Conservation (phyloP, 768 basidiomycete species). For the Scleroderma bovista region DNA sequence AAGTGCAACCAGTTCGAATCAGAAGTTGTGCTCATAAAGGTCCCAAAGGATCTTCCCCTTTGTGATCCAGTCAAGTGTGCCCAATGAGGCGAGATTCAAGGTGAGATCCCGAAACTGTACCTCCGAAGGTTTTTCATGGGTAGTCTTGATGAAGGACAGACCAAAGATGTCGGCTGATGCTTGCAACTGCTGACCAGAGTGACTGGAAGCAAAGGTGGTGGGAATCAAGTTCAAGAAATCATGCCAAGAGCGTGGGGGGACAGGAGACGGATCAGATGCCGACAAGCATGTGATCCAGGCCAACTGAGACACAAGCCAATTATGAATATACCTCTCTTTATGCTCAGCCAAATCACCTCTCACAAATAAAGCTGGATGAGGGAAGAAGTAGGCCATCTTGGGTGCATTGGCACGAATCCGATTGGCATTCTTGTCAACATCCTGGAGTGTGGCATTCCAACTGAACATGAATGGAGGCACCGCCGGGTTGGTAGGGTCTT, state of each 20-base stretch:
- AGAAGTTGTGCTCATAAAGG: constrained; percentile 12
- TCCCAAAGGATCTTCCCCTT: constrained; percentile 13
- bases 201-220: not conserved
- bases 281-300: not conserved
- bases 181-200: not conserved
- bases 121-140: too few relatives aligned
- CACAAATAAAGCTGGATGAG: not conserved
- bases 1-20: constrained; percentile 13
- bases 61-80: not conserved
- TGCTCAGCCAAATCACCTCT: not conserved
- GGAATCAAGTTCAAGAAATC: not conserved
- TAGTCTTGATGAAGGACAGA: not conserved
- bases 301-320: not conserved
- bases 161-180: not conserved
- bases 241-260: not conserved
- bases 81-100: not conserved
- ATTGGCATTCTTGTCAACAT: not conserved
- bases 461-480: not conserved
- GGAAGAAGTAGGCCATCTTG: not conserved
- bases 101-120: not conserved
- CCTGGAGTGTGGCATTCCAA: not conserved
- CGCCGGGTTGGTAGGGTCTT: not conserved
- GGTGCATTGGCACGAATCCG: not conserved
- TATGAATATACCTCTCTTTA: not conserved
- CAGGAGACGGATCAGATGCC: not conserved